Evolutionary conservation across 2,329 filamentous ascomycete species (phyloP), one percentile per base, ranked within the genome.

Genomic region (Thermothelomyces thermophilus): DNA sequence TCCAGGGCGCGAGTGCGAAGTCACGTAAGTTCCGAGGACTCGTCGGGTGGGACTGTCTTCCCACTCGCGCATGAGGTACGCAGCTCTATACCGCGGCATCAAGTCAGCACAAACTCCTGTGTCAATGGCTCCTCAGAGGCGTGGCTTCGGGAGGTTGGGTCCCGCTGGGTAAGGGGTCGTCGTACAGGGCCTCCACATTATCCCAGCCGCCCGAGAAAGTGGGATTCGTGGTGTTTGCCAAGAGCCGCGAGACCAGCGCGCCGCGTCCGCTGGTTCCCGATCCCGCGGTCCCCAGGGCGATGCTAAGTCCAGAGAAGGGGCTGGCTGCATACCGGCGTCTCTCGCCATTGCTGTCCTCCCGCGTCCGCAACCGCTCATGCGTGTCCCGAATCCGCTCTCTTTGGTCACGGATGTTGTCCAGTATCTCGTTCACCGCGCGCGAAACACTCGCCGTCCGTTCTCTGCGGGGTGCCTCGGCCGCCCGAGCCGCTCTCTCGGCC

Each of bases 181-280:
- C 68, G 56, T 73, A 72, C 26, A 73, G 56, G 22, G 68, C 65
- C 53, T 74, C 72, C 5, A 72, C 61, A 43, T 73, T 70, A 6
- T 68, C 63, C 68, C 70, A 73, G 42, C 64, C 66, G 47, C 62
- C 40, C 22, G 52, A 35, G 24, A 50, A 37, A 31, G 50, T 30
- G 20, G 54, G 37, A 24, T 46, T 56, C 8, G 51, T 50, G 7
- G 52, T 44, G 39, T 53, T 51, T 13, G 51, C 26, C 41, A 48
- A 35, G 43, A 54, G 54, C 28, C 56, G 63, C 1, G 59, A 55
- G 53, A 62, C 28, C 41, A 54, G 34, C 30, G 53, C 24, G 33
- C 56, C 48, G 33, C 48, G 43, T 10, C 50, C 51, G 45, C 47
- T 37, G 26, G 28, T 37, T 19, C 44, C 46, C 9, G 57, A 52